These are phyloP conservation scores for Candida nitratophila DNA, from an alignment of 805 yeast species.

Conservation along the genomic window DNA sequence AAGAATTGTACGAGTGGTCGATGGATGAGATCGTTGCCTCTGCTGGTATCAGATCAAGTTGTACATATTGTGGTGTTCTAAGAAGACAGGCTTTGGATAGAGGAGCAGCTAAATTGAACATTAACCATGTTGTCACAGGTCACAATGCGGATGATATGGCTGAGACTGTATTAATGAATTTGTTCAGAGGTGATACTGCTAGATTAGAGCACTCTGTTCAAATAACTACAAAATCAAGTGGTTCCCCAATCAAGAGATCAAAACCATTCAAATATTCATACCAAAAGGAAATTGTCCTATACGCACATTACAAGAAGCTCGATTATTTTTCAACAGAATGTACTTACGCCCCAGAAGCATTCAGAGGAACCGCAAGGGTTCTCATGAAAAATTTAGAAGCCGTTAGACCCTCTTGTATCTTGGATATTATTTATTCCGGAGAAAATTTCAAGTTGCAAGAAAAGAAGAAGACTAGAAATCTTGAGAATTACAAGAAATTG, in stretches of 20 bases:
- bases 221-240: constrained; percentile 73
- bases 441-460: constrained; percentile 69
- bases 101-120: constrained; percentile 83
- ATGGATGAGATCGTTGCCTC: constrained; percentile 97
- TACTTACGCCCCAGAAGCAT: constrained; percentile 97
- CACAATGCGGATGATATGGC: constrained; percentile 99
- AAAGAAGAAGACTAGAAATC: constrained; percentile 32
- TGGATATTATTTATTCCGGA: constrained; percentile 92
- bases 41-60: constrained; percentile 88
- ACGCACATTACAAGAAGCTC: constrained; percentile 91
- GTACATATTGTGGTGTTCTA: constrained; percentile 97
- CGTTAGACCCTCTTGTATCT: constrained; percentile 84
- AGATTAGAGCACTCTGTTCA: constrained; percentile 83
- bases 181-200: constrained; percentile 93
- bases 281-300: constrained; percentile 93
- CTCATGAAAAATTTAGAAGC: constrained; percentile 85
- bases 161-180: constrained; percentile 92
- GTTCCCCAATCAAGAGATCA: constrained; percentile 87
- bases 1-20: constrained; percentile 91
- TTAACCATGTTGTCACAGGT: constrained; percentile 91
- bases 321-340: constrained; percentile 98
- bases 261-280: constrained; percentile 95
- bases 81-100: constrained; percentile 95
- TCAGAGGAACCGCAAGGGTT: constrained; percentile 94
- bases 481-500: background rate